Evolutionary conservation across 1,284 basidiomycete species (phyloP).

Genomic region (Tilletia horrida): DNA sequence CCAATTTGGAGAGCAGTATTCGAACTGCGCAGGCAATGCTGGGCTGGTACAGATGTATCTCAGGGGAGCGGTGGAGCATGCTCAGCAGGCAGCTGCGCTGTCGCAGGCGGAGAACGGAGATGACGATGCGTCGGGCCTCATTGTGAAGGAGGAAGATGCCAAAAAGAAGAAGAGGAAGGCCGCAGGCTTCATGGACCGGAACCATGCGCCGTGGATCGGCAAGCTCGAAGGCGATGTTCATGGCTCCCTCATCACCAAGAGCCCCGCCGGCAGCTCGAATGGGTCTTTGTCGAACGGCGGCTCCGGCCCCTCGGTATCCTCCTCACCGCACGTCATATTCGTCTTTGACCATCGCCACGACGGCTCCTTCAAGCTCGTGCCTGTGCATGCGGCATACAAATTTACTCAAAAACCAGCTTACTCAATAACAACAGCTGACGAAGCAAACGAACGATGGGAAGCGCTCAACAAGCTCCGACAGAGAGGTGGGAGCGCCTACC

Average conservation of each 20-base stretch:
- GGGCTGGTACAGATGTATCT: slow-evolving; percentile 3
- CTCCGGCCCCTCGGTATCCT: slow-evolving; percentile 19
- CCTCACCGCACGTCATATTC: slow-evolving; percentile 52
- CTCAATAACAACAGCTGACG: slow-evolving; percentile 38
- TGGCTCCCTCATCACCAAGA: slow-evolving; percentile 24
- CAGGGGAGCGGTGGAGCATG: neutral
- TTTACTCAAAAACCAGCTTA: slow-evolving; percentile 51
- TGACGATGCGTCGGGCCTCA: slow-evolving; percentile 18
- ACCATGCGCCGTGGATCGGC: slow-evolving; percentile 53
- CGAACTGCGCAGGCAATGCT: slow-evolving; percentile 9
- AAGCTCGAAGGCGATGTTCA: slow-evolving; percentile 50
- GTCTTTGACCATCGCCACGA: slow-evolving; percentile 50
- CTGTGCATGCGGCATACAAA: slow-evolving; percentile 50
- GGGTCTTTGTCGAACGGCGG: neutral
- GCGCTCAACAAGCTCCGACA: slow-evolving; percentile 4
- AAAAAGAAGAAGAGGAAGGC: slow-evolving; percentile 12
- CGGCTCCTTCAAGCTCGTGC: slow-evolving; percentile 53
- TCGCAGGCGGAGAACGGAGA: neutral
- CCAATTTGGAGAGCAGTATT: neutral
- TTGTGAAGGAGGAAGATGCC: slow-evolving; percentile 22
- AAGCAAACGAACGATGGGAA: slow-evolving; percentile 33
- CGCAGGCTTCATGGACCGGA: slow-evolving; percentile 5
- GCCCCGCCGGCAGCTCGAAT: neutral
- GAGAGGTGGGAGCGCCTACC: slow-evolving; percentile 8
- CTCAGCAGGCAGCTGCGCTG: too few species aligned